These are phyloP conservation scores for Eimeria sp. DNA, from an alignment of 169 alveolate genomes.

Conservation along the genomic window DNA sequence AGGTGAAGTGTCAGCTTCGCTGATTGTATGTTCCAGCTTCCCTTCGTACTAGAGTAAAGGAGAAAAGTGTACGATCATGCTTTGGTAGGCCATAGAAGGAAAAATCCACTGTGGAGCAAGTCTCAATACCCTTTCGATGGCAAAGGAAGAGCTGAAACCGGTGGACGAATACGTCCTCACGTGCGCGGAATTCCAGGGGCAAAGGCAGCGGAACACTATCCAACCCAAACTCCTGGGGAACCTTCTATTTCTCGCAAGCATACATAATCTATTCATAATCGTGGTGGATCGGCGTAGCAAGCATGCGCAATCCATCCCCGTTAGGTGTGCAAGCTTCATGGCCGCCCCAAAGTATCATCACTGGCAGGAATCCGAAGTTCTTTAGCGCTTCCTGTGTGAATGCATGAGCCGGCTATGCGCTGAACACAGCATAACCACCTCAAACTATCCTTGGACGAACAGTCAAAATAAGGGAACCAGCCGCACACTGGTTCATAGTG, in stretches of 20 bases:
- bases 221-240: too few species aligned
- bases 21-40: neutral
- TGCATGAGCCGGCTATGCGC: neutral
- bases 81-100: neutral
- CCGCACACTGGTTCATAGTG: too few species aligned
- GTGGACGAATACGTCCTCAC: too few species aligned
- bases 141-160: too few species aligned
- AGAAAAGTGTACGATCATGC: too few species aligned
- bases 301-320: neutral
- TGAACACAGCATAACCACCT: neutral
- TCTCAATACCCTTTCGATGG: too few species aligned
- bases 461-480: too few species aligned
- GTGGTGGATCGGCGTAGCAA: neutral
- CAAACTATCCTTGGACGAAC: too few species aligned
- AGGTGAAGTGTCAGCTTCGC: neutral
- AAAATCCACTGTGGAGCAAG: too few species aligned
- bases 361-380: neutral
- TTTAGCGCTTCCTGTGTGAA: neutral
- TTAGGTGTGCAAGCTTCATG: neutral
- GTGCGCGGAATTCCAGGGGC: too few species aligned
- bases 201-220: neutral
- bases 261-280: neutral
- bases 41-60: neutral
- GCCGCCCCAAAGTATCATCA: neutral
- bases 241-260: neutral